phyloP scores from a whole-genome alignment of 2,329 filamentous ascomycete genomes.

The Fusarium marasasianum region DNA sequence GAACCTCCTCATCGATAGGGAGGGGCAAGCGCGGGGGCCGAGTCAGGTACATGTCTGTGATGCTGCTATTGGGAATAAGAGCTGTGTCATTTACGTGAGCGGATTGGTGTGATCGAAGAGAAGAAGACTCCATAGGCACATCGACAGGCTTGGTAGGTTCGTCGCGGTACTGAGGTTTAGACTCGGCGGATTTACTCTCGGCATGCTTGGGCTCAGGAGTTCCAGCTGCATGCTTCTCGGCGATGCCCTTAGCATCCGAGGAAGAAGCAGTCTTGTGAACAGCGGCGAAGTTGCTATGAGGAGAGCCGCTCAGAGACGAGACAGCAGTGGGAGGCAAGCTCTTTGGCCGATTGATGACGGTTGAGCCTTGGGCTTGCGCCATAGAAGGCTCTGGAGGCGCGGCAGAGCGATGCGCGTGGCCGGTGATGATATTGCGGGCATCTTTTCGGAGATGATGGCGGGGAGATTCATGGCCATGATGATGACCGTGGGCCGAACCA shows the following conservation, averaged over 20 bases:
- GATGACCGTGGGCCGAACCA: constrained; percentile 37
- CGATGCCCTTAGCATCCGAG: constrained; percentile 22
- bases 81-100: constrained; percentile 51
- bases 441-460: constrained; percentile 49
- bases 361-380: constrained; percentile 68
- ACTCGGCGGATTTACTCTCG: constrained; percentile 36
- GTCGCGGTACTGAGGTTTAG: constrained; percentile 38
- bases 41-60: constrained; percentile 71
- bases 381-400: constrained; percentile 71
- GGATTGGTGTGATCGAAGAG: constrained; percentile 50
- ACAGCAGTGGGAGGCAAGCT: constrained; percentile 60
- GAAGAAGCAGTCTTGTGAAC: constrained; percentile 39
- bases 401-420: constrained; percentile 64
- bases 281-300: constrained; percentile 51
- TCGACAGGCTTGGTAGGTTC: constrained; percentile 66
- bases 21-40: constrained; percentile 90
- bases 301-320: constrained; percentile 59
- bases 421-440: constrained; percentile 61
- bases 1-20: constrained; percentile 90
- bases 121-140: constrained; percentile 59
- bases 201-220: constrained; percentile 8
- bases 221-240: constrained; percentile 17
- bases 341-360: constrained; percentile 57
- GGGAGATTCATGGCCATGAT: constrained; percentile 41
- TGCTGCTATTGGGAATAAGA: constrained; percentile 63